Conservation (phyloP, 495 filamentous ascomycete species). For the Cercophora scortea region DNA sequence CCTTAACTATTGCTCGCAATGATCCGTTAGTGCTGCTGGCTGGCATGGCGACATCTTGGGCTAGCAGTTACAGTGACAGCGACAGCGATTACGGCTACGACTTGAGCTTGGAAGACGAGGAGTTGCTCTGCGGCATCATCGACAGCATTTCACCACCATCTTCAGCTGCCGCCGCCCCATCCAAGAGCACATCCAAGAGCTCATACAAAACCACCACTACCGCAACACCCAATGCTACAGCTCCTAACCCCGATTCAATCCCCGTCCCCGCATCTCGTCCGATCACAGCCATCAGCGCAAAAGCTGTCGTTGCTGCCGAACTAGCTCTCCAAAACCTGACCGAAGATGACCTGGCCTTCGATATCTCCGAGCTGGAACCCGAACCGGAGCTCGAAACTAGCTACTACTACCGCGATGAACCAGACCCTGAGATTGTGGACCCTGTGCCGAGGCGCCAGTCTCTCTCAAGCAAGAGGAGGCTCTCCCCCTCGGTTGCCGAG, state of each 20-base stretch:
- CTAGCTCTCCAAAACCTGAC: conserved; percentile 6
- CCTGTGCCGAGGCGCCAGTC: neutral
- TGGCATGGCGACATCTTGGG: neutral
- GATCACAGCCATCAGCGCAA: too few relatives aligned
- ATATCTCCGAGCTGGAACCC: conserved; percentile 13
- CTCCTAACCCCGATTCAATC: too few relatives aligned
- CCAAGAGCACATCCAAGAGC: too few relatives aligned
- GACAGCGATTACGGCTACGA: conserved; percentile 68
- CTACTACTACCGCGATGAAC: conserved; percentile 1
- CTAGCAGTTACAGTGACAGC: conserved; percentile 17
- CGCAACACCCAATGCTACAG: neutral
- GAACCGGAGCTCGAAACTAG: conserved; percentile 3
- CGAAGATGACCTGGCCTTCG: conserved; percentile 17
- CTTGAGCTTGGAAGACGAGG: conserved; percentile 55
- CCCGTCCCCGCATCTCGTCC: too few relatives aligned
- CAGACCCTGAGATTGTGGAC: neutral
- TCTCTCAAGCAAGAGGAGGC: neutral
- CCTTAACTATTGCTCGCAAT: neutral
- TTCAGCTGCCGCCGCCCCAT: neutral
- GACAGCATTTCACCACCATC: conserved; percentile 10
- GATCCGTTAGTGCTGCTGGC: neutral
- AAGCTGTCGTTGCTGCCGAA: neutral
- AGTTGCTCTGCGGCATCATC: conserved; percentile 11
- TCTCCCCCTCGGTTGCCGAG: conserved; percentile 7
- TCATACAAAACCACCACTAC: neutral